Evolutionary conservation across 2,329 filamentous ascomycete species (phyloP).

Genomic region (Sporothrix inflata): DNA sequence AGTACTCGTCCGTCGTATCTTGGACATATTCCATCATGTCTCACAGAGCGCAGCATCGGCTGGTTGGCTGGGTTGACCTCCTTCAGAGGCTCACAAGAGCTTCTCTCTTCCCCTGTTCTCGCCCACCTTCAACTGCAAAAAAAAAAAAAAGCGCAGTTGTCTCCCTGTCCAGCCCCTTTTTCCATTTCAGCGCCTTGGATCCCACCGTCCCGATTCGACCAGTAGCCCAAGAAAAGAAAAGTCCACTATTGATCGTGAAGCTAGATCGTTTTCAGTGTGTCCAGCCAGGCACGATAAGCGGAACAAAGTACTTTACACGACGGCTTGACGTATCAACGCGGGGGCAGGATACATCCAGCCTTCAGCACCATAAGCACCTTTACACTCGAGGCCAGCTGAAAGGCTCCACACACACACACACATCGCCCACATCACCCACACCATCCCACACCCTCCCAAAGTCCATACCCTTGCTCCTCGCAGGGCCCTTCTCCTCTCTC

Average conservation of each 20-base stretch:
- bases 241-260: background rate
- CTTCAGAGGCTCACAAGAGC: background rate
- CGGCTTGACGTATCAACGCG: no score
- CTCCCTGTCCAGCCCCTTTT: background rate
- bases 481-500: background rate
- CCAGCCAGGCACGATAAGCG: no score
- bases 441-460: background rate
- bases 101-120: background rate
- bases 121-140: background rate
- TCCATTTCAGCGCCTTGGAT: conserved; percentile 12
- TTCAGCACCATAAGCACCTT: no score
- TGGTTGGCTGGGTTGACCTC: background rate
- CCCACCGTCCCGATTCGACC: conserved; percentile 3
- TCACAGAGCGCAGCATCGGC: background rate
- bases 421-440: background rate
- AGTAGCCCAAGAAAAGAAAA: background rate
- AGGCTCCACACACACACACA: conserved; percentile 7
- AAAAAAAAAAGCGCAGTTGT: background rate
- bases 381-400: conserved; percentile 1
- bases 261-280: no score
- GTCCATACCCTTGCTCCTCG: background rate
- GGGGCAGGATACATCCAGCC: background rate
- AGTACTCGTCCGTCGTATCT: background rate
- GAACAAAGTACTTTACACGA: no score
- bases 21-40: background rate